phyloP scores from a whole-genome alignment of 148 eudicot genomes.

The Pharnaceum exiguum region DNA sequence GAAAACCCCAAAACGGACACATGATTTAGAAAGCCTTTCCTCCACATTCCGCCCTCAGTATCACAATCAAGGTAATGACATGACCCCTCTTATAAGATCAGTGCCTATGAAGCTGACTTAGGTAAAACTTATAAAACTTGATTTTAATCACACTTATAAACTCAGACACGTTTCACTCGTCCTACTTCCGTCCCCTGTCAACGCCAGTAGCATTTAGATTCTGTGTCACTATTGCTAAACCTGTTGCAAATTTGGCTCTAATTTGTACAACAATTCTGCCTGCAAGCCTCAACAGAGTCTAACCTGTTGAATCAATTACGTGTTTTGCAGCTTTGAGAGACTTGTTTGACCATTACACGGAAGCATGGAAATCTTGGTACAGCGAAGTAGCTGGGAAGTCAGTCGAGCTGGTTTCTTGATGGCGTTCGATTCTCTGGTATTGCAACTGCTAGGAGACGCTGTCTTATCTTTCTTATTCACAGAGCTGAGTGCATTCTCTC shows the following conservation, averaged over 20 bases:
- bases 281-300: no score
- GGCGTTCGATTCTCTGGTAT: background rate
- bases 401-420: slow-evolving; percentile 43
- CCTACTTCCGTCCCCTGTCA: no score
- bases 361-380: slow-evolving; percentile 89
- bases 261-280: no score
- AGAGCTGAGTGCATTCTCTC: slow-evolving; percentile 36
- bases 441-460: background rate
- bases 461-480: no score
- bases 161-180: no score
- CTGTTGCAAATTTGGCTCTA: background rate
- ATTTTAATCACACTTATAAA: no score
- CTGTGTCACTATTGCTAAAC: no score
- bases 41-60: slow-evolving; percentile 67
- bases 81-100: no score
- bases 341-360: slow-evolving; percentile 70
- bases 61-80: slow-evolving; percentile 77
- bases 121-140: no score
- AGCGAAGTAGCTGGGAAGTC: slow-evolving; percentile 72
- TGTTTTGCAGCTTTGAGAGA: slow-evolving; percentile 66
- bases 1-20: slow-evolving; percentile 27
- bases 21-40: slow-evolving; percentile 64
- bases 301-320: slow-evolving; percentile 3
- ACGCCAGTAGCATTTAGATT: no score
- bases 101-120: no score